Percentiles rank a stretch among this genome's conserved stretches.
Evolutionary conservation across 176 grass and related monocot species (phyloP).

Genomic region (Aegilops speltoides): DNA sequence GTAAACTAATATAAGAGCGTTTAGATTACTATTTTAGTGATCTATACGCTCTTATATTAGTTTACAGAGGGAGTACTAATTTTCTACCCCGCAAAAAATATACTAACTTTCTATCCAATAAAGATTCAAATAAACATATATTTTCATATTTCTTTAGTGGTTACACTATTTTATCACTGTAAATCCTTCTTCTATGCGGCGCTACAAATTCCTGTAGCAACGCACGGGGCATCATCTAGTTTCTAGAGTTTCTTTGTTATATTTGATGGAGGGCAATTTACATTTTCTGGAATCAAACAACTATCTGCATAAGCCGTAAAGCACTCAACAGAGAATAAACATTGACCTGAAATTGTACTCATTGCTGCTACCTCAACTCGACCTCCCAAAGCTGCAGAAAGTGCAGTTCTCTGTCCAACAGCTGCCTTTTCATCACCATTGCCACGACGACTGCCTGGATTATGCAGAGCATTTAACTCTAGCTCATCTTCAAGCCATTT

Average conservation of each 20-base stretch:
- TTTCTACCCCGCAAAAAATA: too few species aligned
- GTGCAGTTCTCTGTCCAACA: conserved; percentile 80
- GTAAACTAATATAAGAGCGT: too few species aligned
- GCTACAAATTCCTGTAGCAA: too few species aligned
- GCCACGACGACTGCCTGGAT: conserved; percentile 78
- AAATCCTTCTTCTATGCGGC: too few species aligned
- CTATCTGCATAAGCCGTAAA: conserved; percentile 10
- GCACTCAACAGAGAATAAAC: conserved; percentile 25
- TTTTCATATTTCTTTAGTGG: too few species aligned
- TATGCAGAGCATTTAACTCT: conserved; percentile 94
- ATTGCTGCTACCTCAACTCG: conserved; percentile 93
- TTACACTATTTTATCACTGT: too few species aligned
- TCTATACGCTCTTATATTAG: too few species aligned
- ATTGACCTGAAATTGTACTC: conserved; percentile 97
- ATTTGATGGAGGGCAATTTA: conserved; percentile 21
- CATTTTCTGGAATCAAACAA: background rate
- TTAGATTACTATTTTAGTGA: too few species aligned
- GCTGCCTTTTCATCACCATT: conserved; percentile 92
- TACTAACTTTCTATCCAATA: too few species aligned
- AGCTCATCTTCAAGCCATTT: conserved; percentile 99
- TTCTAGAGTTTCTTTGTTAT: conserved; percentile 7
- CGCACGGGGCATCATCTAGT: background rate
- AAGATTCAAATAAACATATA: too few species aligned
- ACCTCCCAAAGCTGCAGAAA: conserved; percentile 95
- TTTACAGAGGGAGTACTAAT: too few species aligned